Conservation (phyloP, 306 rosid genomes). For the Aeschynomene evenia region DNA sequence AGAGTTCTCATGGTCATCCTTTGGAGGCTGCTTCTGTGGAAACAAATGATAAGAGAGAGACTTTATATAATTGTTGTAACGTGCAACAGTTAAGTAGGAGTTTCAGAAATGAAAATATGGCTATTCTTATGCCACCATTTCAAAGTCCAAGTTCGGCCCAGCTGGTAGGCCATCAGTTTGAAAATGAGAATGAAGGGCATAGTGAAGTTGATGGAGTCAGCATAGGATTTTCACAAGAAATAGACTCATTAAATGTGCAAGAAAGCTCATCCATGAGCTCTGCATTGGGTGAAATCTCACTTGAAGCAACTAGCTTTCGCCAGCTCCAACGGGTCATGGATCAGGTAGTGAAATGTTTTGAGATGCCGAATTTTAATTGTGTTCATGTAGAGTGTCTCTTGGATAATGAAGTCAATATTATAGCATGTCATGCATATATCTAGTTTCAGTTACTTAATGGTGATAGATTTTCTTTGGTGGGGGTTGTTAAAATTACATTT, state of each 20-base stretch:
- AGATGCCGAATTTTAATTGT: slow-evolving; percentile 2
- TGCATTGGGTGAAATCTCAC: slow-evolving; percentile 46
- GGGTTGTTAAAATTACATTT: slow-evolving; percentile 2
- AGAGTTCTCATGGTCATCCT: slow-evolving; percentile 33
- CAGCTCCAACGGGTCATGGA: slow-evolving; percentile 67
- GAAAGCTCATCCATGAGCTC: slow-evolving; percentile 58
- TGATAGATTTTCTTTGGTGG: neutral
- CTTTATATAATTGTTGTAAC: slow-evolving; percentile 22
- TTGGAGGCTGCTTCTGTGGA: slow-evolving; percentile 35
- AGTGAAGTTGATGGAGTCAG: slow-evolving; percentile 51
- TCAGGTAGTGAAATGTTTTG: slow-evolving; percentile 45
- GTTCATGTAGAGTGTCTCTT: slow-evolving; percentile 3
- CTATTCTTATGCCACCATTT: slow-evolving; percentile 27
- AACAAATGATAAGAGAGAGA: slow-evolving; percentile 36
- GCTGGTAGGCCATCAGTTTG: slow-evolving; percentile 41
- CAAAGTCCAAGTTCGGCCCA: slow-evolving; percentile 31
- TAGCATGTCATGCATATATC: slow-evolving; percentile 9
- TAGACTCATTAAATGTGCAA: slow-evolving; percentile 52
- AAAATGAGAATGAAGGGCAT: slow-evolving; percentile 52
- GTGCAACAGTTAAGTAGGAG: slow-evolving; percentile 34
- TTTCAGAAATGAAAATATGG: slow-evolving; percentile 30
- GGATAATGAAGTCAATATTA: slow-evolving; percentile 12
- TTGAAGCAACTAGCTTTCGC: slow-evolving; percentile 63
- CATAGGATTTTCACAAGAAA: slow-evolving; percentile 47
- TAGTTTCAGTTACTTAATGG: slow-evolving; percentile 15